Base-by-base conservation (phyloP, 345 rosid genomes). In the Melaleuca quinquenervia region DNA sequence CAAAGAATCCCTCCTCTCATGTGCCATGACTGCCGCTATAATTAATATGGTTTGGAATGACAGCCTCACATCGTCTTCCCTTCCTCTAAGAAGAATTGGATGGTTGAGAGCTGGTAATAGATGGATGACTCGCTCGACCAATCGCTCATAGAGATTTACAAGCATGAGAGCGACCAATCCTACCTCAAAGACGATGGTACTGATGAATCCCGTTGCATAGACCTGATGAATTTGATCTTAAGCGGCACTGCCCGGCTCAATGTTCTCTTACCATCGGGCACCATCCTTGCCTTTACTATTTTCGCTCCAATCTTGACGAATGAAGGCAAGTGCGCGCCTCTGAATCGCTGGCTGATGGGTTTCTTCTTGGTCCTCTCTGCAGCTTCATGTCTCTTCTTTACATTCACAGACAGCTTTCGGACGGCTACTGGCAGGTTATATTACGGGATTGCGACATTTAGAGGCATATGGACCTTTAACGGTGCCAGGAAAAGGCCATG, bases 221-320 rank as follows among this genome's bases (percentile, higher is more conserved):
- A 91, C 62, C 83, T 89, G 60, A 84, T 91, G 84, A 92, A 91
- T 82, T 92, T 89, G 62, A 87, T 92, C 87, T 89, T 90, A 18
- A 84, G 92, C 3, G 94, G 94, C 82, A 90, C 93, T 52, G 94
- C 94, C 0, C 84, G 93, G 53, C 94, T 92, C 84, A 90, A 92
- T 52, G 88, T 91, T 74, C 94, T 91, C 74, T 74, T 91, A 86
- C 93, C 94, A 16, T 90, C 94, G 10, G 93, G 92, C 20, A 90
- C 91, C 58, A 91, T 92, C 89, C 90, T 91, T 11, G 90, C 90
- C 62, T 91, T 92, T 88, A 89, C 93, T 88, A 92, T 91, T 50
- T 91, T 92, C n/a, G 90, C 91, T 78, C 94, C 93, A 50, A 88
- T 92, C 51, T 87, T 90, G 49, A 92, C 92, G 82, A 91, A 88